Percentiles rank a stretch among this genome's conserved stretches.
These are phyloP conservation scores for Phyllosticta citriasiana DNA, from an alignment of 2,329 filamentous ascomycete species.

Conservation along the genomic window DNA sequence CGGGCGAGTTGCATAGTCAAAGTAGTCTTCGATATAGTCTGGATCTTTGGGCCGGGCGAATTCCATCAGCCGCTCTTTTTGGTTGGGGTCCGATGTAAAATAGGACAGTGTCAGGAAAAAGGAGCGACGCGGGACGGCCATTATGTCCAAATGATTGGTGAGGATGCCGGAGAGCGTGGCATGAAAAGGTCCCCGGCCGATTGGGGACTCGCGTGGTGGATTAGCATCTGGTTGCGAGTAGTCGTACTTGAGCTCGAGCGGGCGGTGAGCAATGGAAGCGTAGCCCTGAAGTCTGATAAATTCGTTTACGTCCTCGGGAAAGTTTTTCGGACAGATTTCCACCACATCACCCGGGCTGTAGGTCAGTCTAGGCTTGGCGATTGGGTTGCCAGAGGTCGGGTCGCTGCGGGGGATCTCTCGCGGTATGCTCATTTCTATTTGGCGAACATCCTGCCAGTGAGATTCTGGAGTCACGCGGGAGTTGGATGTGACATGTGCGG, in stretches of 20 bases:
- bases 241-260: conserved; percentile 45
- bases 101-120: conserved; percentile 75
- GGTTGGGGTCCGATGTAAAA: conserved; percentile 61
- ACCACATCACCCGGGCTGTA: conserved; percentile 70
- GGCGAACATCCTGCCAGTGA: conserved; percentile 93
- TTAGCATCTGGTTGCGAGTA: conserved; percentile 21
- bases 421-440: conserved; percentile 51
- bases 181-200: conserved; percentile 25
- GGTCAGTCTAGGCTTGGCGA: conserved; percentile 20
- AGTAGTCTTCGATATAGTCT: conserved; percentile 78
- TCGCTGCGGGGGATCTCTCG: conserved; percentile 8
- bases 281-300: conserved; percentile 75
- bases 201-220: conserved; percentile 28
- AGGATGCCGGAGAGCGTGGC: conserved; percentile 48
- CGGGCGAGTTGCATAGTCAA: conserved; percentile 88
- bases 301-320: conserved; percentile 64
- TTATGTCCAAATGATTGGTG: conserved; percentile 78
- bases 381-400: background rate
- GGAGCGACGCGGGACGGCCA: conserved; percentile 73
- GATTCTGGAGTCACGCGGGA: conserved; percentile 59
- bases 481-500: conserved; percentile 55
- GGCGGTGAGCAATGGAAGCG: conserved; percentile 59
- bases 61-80: conserved; percentile 73
- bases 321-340: conserved; percentile 80
- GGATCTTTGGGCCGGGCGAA: conserved; percentile 58